Evolutionary conservation across 2,329 filamentous ascomycete genomes (phyloP).

Genomic region (Aspergillus sp.): DNA sequence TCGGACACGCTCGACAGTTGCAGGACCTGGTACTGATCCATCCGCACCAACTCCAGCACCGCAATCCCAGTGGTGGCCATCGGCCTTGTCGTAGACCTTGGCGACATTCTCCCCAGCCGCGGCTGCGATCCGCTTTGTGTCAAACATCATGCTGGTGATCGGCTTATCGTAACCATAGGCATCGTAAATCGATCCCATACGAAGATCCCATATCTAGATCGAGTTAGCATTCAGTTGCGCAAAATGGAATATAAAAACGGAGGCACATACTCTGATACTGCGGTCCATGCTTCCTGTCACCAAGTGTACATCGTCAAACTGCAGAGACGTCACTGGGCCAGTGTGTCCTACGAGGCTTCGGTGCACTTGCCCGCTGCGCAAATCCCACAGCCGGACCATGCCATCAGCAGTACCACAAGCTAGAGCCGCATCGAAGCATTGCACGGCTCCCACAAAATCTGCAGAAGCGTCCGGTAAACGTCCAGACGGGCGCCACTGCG

Average conservation of each 20-base stretch:
- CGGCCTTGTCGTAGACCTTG: slow-evolving; percentile 97
- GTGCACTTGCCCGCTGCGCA: slow-evolving; percentile 95
- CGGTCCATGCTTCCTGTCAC: slow-evolving; percentile 91
- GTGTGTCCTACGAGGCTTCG: slow-evolving; percentile 94
- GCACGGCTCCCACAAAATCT: slow-evolving; percentile 90
- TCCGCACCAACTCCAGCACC: slow-evolving; percentile 72
- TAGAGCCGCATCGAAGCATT: slow-evolving; percentile 93
- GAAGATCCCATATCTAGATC: slow-evolving; percentile 91
- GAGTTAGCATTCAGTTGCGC: slow-evolving; percentile 5
- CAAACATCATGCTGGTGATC: slow-evolving; percentile 97
- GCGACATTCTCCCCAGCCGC: slow-evolving; percentile 91
- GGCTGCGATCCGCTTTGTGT: slow-evolving; percentile 81
- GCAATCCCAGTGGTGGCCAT: slow-evolving; percentile 95
- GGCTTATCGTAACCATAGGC: slow-evolving; percentile 93
- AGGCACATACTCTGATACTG: slow-evolving; percentile 77
- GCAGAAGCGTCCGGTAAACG: slow-evolving; percentile 67
- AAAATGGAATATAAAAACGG: background rate
- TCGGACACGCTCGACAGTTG: slow-evolving; percentile 78
- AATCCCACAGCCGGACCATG: slow-evolving; percentile 95
- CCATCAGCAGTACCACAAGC: slow-evolving; percentile 96
- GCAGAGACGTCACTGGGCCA: slow-evolving; percentile 86
- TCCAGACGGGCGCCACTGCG: slow-evolving; percentile 68
- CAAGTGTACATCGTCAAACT: slow-evolving; percentile 94
- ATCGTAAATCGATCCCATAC: slow-evolving; percentile 91
- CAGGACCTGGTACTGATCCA: slow-evolving; percentile 63